Evolutionary conservation across 2,329 filamentous ascomycete genomes (phyloP), one percentile per base, ranked within the genome.

Genomic region (Tolypocladium guangdongense): DNA sequence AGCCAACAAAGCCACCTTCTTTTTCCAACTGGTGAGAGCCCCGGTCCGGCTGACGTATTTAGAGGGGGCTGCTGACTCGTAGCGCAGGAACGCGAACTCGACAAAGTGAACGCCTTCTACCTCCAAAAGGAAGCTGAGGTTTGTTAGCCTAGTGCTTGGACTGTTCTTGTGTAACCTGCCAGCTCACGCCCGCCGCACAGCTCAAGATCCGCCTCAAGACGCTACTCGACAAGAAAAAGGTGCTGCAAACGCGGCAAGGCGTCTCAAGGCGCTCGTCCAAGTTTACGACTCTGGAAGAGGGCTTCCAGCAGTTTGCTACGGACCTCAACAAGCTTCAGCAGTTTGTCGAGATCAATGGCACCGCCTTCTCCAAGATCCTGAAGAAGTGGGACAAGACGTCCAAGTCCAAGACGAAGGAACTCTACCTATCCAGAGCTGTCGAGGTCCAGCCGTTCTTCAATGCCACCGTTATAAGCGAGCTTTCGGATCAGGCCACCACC

Each of bases 311-410:
- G 68, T 99, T 99, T 68, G 91, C 91, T 65, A 92, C 88, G 65
- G 93, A 99, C 66, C 74, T 99, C 47, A 96, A 96, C 74, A 99
- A 99, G 72, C 81, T 99, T 18, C 90, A 96, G 76, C 93, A 97
- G 75, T 99, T 97, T 70, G 90, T 99, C 59, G 92, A 97, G 69
- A 88, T 97, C 66, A 99, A 99, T 67, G 92, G 93, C 64, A 96
- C 90, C 2, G 93, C 91, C 18, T 96, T 97, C 68, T 96, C 92
- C 32, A 99, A 99, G 71, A 99, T 99, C 55, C 75, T 99, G 58
- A 99, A 99, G 74, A 99, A 99, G 81, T 99, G 93, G 93, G 93
- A 99, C 73, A 99, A 99, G 80, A 96, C 91, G 1, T 96, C 92
- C 61, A 99, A 97, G 78, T 97, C 92, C 51, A 92, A 92, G 69